Percentiles rank a stretch among this genome's conserved stretches.
phyloP scores from a whole-genome alignment of 768 basidiomycete species.

The Tricholoma sp. region DNA sequence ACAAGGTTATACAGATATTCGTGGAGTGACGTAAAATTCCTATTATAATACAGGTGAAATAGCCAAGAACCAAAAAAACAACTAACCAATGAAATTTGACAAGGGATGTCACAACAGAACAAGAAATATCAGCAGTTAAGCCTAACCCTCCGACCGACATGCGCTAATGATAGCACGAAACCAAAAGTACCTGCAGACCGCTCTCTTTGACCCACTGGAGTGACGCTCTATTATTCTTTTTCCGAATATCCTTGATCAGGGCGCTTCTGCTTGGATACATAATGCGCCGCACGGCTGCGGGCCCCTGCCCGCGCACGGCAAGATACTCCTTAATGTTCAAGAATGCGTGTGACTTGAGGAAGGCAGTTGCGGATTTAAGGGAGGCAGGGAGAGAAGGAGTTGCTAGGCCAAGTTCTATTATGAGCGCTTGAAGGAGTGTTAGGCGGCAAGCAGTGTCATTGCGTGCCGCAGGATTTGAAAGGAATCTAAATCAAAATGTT shows the following conservation, averaged over 20 bases:
- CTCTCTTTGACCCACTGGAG: slow-evolving; percentile 58
- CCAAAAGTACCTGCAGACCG: slow-evolving; percentile 59
- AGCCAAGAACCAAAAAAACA: not conserved
- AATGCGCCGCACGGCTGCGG: slow-evolving; percentile 50
- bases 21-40: not conserved
- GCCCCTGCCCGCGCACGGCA: slow-evolving; percentile 57
- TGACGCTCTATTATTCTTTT: slow-evolving; percentile 40
- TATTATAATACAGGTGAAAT: not conserved
- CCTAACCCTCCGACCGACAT: not conserved
- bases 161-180: slow-evolving; percentile 39
- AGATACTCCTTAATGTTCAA: slow-evolving; percentile 73
- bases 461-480: slow-evolving; percentile 43
- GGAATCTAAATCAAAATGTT: slow-evolving; percentile 34
- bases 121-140: too few relatives aligned
- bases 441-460: slow-evolving; percentile 44
- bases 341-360: slow-evolving; percentile 62
- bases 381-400: slow-evolving; percentile 50
- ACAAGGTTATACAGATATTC: not conserved
- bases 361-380: slow-evolving; percentile 59
- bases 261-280: slow-evolving; percentile 60
- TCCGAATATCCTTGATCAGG: slow-evolving; percentile 54
- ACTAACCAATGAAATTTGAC: not conserved
- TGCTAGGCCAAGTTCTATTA: slow-evolving; percentile 69
- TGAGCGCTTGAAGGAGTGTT: slow-evolving; percentile 64
- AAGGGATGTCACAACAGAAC: too few relatives aligned